phyloP scores from a whole-genome alignment of 768 basidiomycete species.

The Boletus tomentosulus region DNA sequence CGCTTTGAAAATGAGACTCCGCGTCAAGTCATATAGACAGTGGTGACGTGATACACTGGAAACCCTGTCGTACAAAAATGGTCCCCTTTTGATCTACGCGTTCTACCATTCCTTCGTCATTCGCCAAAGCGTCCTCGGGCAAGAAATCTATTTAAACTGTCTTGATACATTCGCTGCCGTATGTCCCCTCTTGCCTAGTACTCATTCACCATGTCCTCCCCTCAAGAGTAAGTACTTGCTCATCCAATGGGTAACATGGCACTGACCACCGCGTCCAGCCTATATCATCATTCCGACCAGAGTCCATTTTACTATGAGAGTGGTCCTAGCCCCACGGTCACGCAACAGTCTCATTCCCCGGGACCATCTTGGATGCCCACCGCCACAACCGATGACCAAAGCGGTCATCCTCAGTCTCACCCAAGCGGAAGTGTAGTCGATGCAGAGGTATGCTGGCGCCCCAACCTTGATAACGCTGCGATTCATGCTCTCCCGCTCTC shows the following conservation, averaged over 20 bases:
- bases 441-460: conserved; percentile 7
- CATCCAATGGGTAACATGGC: not conserved
- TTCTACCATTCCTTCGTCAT: conserved; percentile 16
- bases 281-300: not conserved
- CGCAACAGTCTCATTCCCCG: not conserved
- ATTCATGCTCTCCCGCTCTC: not conserved
- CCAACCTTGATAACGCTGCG: not conserved
- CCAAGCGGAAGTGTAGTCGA: conserved; percentile 4
- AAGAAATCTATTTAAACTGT: conserved; percentile 21
- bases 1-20: conserved; percentile 8
- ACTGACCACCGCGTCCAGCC: conserved; percentile 8
- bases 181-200: conserved; percentile 4
- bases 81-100: conserved; percentile 13
- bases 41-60: conserved; percentile 29
- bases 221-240: conserved; percentile 13
- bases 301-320: conserved; percentile 3
- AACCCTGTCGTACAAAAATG: conserved; percentile 17
- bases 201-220: conserved; percentile 19
- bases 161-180: conserved; percentile 1
- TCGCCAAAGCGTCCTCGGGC: conserved; percentile 18
- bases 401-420: conserved; percentile 1
- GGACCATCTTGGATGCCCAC: conserved; percentile 3
- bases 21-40: not conserved
- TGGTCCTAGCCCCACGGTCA: not conserved
- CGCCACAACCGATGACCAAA: not conserved